Percentiles rank a stretch among this genome's conserved stretches.
phyloP scores from a whole-genome alignment of 2,329 filamentous ascomycete species.

The Venturia nashicola region DNA sequence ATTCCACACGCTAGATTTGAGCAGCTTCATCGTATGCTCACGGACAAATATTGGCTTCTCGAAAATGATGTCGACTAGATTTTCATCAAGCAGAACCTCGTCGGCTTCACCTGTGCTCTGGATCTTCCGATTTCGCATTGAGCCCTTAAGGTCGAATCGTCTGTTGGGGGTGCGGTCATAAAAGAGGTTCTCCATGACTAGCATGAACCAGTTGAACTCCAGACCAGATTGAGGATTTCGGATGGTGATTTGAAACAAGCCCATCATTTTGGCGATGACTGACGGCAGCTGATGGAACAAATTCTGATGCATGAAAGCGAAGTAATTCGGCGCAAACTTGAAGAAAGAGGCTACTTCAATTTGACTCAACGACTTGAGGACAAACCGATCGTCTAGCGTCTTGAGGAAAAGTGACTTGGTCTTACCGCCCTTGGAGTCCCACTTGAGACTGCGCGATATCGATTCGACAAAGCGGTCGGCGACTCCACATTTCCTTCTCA shows the following conservation, averaged over 20 bases:
- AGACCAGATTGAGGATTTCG: constrained; percentile 86
- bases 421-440: constrained; percentile 96
- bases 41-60: constrained; percentile 90
- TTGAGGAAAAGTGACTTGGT: constrained; percentile 96
- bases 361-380: constrained; percentile 81
- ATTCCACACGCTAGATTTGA: constrained; percentile 89
- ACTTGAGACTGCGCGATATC: constrained; percentile 87
- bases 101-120: constrained; percentile 91
- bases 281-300: constrained; percentile 87
- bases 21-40: constrained; percentile 89
- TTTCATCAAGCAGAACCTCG: constrained; percentile 92
- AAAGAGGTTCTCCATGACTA: constrained; percentile 96
- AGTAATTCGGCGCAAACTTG: constrained; percentile 92
- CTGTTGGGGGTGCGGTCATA: constrained; percentile 85
- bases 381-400: constrained; percentile 85
- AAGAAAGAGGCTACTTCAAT: constrained; percentile 91
- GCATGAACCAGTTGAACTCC: constrained; percentile 86
- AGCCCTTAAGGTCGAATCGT: constrained; percentile 81
- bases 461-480: constrained; percentile 92
- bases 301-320: constrained; percentile 91
- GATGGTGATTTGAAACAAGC: constrained; percentile 94
- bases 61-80: constrained; percentile 98
- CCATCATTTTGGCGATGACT: constrained; percentile 98
- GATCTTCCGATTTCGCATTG: constrained; percentile 97
- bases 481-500: constrained; percentile 84